Base-by-base conservation (phyloP, 352 stramenopile genomes). In the Phytophthora quininea region DNA sequence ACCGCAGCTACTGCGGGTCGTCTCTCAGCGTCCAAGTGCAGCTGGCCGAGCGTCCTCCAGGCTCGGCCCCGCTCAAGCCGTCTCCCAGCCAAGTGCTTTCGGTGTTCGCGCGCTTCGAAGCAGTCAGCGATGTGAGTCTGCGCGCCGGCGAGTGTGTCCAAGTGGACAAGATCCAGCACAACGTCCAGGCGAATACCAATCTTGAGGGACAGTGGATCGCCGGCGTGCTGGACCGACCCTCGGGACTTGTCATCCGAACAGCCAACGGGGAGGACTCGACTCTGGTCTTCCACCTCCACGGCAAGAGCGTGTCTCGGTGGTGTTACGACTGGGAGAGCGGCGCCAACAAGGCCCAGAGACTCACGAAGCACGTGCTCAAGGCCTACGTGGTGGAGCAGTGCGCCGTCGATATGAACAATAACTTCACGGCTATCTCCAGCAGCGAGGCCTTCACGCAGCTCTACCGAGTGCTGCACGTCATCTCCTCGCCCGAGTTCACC, bases 321-420 rank as follows among this genome's bases (percentile, higher is more conserved):
- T 92, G 88, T 55, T 92, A 91, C 58, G 78, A 90, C 54, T 92
- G 84, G 84, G 84, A 88, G 57, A 90, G 82, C 43, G 84, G 76
- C 0, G 80, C 82, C 29, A 92, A 82, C 49, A 91, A 89, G 57
- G 82, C 82, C 0, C 84, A 90, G 54, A 68, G 84, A 52, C 80
- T 91, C 42, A 90, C 80, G 53, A 85, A 88, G 52, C 84, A 92
- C 61, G 63, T 81, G n/a, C 73, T 92, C 4, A 80, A 81, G 33
- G 70, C 80, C 2, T 91, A 91, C 31, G 64, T 92, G 2, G 58
- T 90, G 30, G 76, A 85, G 15, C 73, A 67, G 31, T 62, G 64
- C 12, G 71, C 69, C 5, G 58, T 85, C 2, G 79, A 86, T 47
- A 66, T 51, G n/a, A 54, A 76, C 49, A 64, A 69, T 37, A 79